A percentile compares a stretch with the other conserved stretches of the same genome.
phyloP scores from a whole-genome alignment of 768 basidiomycete species.

The Trametes cubensis region DNA sequence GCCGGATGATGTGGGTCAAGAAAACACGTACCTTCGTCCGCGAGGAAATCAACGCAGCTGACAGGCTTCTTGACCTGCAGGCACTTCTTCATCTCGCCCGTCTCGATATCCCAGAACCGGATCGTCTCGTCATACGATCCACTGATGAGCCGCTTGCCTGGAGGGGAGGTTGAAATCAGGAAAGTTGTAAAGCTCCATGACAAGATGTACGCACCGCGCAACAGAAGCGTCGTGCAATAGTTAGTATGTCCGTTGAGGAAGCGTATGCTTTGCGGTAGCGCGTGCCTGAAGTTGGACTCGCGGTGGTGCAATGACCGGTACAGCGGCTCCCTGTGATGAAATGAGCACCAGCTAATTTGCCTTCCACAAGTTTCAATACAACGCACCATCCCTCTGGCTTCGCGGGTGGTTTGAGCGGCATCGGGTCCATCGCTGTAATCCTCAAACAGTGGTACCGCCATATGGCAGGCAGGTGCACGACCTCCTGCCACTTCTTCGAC shows the following conservation, averaged over 20 bases:
- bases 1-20: not conserved
- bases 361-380: not conserved
- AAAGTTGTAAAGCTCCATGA: not conserved
- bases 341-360: not conserved
- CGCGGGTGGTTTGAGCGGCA: conserved; percentile 61
- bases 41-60: conserved; percentile 85
- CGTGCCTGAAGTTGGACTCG: conserved; percentile 80
- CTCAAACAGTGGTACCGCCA: conserved; percentile 79
- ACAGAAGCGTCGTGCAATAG: conserved; percentile 81
- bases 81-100: conserved; percentile 70
- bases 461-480: conserved; percentile 64
- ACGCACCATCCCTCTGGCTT: conserved; percentile 75
- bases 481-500: conserved; percentile 46
- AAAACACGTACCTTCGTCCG: conserved; percentile 64
- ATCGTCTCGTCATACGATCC: conserved; percentile 93
- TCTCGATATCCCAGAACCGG: conserved; percentile 85
- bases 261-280: conserved; percentile 71
- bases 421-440: conserved; percentile 73
- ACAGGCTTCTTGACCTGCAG: conserved; percentile 87
- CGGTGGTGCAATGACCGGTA: conserved; percentile 84
- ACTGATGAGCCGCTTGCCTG: conserved; percentile 79
- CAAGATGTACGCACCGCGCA: conserved; percentile 46
- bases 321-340: conserved; percentile 53
- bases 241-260: conserved; percentile 85
- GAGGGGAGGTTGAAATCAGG: not conserved